phyloP scores from a whole-genome alignment of 176 grass and related monocot genomes.

The Triticum timopheevii region DNA sequence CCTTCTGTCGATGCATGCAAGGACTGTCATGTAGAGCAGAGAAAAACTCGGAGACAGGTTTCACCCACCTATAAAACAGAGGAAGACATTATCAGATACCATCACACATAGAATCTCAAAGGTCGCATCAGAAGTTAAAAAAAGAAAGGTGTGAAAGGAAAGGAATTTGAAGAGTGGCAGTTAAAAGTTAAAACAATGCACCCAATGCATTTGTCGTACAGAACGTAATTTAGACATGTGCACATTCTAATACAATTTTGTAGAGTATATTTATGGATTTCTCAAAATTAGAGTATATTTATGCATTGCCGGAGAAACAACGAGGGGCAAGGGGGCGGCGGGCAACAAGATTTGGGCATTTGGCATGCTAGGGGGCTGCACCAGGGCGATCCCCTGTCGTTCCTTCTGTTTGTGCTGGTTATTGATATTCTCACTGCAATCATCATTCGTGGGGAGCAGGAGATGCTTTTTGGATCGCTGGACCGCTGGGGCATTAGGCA shows the following conservation, averaged over 20 bases:
- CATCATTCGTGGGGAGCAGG: too few species aligned
- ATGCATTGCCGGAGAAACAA: not conserved
- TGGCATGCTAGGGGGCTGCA: too few species aligned
- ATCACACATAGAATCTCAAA: not conserved
- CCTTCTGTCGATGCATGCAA: slow-evolving; percentile 73
- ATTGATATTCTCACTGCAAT: too few species aligned
- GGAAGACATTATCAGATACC: not conserved
- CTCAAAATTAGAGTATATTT: too few species aligned
- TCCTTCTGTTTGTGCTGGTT: too few species aligned
- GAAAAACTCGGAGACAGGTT: slow-evolving; percentile 62
- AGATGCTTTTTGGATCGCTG: too few species aligned
- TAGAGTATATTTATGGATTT: too few species aligned
- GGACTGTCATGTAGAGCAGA: slow-evolving; percentile 68
- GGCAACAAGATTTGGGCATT: too few species aligned
- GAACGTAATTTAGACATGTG: not conserved
- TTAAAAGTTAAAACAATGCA: not conserved
- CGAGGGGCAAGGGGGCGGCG: too few species aligned
- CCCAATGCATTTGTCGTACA: not conserved
- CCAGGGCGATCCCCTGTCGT: too few species aligned
- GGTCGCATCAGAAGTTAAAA: not conserved
- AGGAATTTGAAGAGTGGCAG: not conserved
- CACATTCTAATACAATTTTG: not conserved
- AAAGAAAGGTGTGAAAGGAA: not conserved
- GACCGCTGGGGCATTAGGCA: too few species aligned
- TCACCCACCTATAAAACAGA: slow-evolving; percentile 78